Conservation (phyloP, 176 grass and related monocot genomes). For the Avena insularis region DNA sequence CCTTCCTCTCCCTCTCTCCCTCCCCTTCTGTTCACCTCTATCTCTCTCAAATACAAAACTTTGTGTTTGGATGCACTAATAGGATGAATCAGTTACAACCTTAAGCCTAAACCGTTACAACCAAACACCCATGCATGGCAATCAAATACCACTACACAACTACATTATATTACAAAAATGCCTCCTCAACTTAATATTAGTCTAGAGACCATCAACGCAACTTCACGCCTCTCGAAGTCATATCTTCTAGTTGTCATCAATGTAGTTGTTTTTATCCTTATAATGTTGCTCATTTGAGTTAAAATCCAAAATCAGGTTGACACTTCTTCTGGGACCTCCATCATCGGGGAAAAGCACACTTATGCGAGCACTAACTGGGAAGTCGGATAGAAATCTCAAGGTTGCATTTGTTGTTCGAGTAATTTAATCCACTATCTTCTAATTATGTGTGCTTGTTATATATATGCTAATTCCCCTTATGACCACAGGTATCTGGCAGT, state of each 20-base stretch:
- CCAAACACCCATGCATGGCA: no score
- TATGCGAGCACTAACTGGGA: slow-evolving; percentile 64
- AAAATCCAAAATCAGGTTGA: slow-evolving; percentile 52
- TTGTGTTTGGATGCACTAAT: no score
- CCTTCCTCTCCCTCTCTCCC: no score
- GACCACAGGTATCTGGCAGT: slow-evolving; percentile 50
- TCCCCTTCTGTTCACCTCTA: no score
- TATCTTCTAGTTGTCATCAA: neutral
- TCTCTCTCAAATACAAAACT: no score
- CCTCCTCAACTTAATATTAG: neutral
- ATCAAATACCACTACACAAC: no score
- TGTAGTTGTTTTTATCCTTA: no score
- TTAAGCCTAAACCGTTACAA: no score
- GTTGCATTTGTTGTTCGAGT: slow-evolving; percentile 35
- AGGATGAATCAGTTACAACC: no score
- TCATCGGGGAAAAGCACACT: slow-evolving; percentile 79
- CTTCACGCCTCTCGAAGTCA: neutral
- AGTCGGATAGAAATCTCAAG: slow-evolving; percentile 63
- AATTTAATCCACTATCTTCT: neutral
- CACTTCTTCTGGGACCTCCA: slow-evolving; percentile 50
- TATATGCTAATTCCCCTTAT: neutral
- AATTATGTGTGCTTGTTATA: neutral
- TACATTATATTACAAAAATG: neutral
- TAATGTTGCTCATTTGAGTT: no score
- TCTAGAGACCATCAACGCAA: neutral